phyloP scores from a whole-genome alignment of 495 filamentous ascomycete species.

The Penicillium argentinense region DNA sequence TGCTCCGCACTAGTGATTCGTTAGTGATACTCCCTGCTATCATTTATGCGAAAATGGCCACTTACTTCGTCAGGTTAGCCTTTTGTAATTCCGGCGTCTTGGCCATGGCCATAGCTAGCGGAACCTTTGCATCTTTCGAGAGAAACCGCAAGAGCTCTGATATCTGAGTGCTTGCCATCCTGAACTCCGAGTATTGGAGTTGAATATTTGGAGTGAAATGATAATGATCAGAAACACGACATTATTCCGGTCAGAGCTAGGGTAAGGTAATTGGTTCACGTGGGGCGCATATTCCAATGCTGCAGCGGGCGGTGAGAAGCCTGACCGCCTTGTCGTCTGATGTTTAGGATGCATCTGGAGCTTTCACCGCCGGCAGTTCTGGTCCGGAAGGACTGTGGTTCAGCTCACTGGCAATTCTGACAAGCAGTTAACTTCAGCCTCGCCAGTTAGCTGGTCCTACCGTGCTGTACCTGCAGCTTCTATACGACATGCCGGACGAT shows the following conservation, averaged over 20 bases:
- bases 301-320: too few species aligned
- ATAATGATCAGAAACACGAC: too few species aligned
- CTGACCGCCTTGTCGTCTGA: background rate
- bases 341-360: too few species aligned
- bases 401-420: too few species aligned
- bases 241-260: too few species aligned
- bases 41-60: conserved; percentile 3
- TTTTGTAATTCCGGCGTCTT: conserved; percentile 67
- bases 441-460: conserved; percentile 3
- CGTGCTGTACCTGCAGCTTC: conserved; percentile 28
- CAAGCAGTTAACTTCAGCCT: too few species aligned
- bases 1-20: conserved; percentile 48
- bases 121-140: conserved; percentile 68
- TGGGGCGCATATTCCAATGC: too few species aligned
- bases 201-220: too few species aligned
- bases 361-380: too few species aligned
- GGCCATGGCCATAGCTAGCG: conserved; percentile 67
- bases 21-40: too few species aligned
- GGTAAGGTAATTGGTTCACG: too few species aligned
- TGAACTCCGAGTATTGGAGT: too few species aligned
- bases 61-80: conserved; percentile 61
- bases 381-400: conserved; percentile 2
- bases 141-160: conserved; percentile 76
- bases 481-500: conserved; percentile 41
- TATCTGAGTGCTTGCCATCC: conserved; percentile 44